These are phyloP conservation scores for Chrysophaeum taylorii DNA, from an alignment of 352 stramenopile species.

Conservation along the genomic window DNA sequence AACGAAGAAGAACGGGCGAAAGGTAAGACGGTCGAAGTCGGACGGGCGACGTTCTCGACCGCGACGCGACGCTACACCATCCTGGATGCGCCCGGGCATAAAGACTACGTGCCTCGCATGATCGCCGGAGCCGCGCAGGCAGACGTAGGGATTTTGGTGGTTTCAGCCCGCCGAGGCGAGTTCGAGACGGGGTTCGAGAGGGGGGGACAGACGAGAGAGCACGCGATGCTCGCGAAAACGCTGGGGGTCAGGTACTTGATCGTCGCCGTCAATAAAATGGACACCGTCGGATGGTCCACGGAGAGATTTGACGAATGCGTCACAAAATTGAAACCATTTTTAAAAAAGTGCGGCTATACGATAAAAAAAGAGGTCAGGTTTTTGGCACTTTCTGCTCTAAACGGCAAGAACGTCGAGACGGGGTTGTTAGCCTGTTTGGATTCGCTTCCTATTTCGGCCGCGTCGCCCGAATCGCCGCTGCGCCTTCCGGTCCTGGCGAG, in stretches of 20 bases:
- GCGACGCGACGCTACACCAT: conserved; percentile 85
- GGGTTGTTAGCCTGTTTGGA: conserved; percentile 87
- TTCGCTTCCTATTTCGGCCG: conserved; percentile 70
- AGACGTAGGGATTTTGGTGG: conserved; percentile 91
- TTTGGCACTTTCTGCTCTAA: conserved; percentile 88
- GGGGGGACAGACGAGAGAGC: conserved; percentile 92
- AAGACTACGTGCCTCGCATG: conserved; percentile 99
- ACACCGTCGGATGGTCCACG: conserved; percentile 84
- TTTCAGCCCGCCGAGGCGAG: conserved; percentile 75
- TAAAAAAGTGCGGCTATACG: conserved; percentile 83
- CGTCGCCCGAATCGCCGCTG: conserved; percentile 73
- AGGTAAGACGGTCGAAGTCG: conserved; percentile 82
- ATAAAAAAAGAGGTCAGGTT: conserved; percentile 95
- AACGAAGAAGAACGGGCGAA: conserved; percentile 95
- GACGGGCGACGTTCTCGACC: conserved; percentile 91
- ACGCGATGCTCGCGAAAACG: conserved; percentile 96
- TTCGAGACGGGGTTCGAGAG: conserved; percentile 97
- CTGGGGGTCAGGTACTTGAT: conserved; percentile 94
- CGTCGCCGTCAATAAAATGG: conserved; percentile 99
- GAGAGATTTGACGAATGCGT: conserved; percentile 81
- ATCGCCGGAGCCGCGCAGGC: conserved; percentile 89
- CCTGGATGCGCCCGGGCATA: conserved; percentile 92
- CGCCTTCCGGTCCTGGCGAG: conserved; percentile 90
- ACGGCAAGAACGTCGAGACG: conserved; percentile 57
- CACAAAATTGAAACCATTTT: conserved; percentile 84